Base-by-base conservation (phyloP, 1,284 basidiomycete species). In the Afroboletus lepidellus region DNA sequence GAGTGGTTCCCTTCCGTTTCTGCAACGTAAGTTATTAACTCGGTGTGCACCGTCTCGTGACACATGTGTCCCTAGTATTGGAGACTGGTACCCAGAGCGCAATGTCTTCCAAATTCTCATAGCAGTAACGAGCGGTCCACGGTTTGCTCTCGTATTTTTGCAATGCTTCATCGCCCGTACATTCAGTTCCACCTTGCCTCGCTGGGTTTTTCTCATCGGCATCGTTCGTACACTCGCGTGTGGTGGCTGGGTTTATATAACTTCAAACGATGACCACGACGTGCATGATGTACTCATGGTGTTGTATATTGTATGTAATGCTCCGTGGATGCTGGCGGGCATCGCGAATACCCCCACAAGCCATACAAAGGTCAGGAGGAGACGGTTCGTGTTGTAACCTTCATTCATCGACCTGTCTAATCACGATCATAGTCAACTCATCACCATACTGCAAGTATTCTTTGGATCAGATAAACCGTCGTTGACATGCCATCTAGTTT, bases 1-100 rank as follows among this genome's bases (percentile, higher is more conserved):
- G 94, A 96, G 67, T 96, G 90, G 90, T 94, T 92, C 64, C 94
- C 93, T 7, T 93, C 90, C 4, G 94, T 97, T 4, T 95, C 92
- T 25, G 92, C 94, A 9, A 92, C 92, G 88, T 92, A 66, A 64
- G 87, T 18, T 16, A 18, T 45, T 27, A 7, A 3, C 20, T 44
- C 2, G 25, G 12, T 7, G 3, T 8, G 2, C 16, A 33, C 21
- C 27, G 3, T 44, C 15, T 47, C 11, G 25, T 57, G 27, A 56
- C 46, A 16, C 13, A 16, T 24, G 36, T 33, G 18, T 16, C 3
- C 16, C 8, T 54, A 92, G 90, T 2, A 90, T 94, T 56, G 94
- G 94, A 2, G 94, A 97, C 72, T 94, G 92, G 86, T 92, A 89
- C 57, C 92, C 91, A 20, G 89, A 96, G 59, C 78, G 93, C 54